These are phyloP conservation scores for Backusella circina DNA, from an alignment of 192 early-diverging fungal genomes.

Conservation along the genomic window DNA sequence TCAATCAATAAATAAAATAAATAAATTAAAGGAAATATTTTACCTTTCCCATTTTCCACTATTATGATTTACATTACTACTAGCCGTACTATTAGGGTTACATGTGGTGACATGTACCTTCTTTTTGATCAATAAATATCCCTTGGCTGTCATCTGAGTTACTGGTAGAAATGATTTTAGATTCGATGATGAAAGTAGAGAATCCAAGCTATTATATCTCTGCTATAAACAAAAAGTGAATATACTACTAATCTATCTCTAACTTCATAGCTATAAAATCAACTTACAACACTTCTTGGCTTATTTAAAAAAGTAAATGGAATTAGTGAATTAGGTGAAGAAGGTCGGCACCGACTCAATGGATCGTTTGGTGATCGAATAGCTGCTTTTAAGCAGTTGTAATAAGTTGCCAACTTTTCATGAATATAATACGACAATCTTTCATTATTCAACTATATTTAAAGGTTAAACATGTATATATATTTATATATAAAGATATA, in stretches of 20 bases:
- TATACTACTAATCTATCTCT: background rate
- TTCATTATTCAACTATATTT: slow-evolving; percentile 7
- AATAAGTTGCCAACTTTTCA: slow-evolving; percentile 14
- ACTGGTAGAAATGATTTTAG: background rate
- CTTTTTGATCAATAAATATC: slow-evolving; percentile 13
- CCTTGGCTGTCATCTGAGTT: slow-evolving; percentile 1
- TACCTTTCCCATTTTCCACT: slow-evolving; percentile 12
- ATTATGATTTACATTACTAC: slow-evolving; percentile 6
- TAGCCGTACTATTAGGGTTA: background rate
- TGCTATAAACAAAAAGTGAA: slow-evolving; percentile 6
- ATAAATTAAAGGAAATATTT: too few relatives aligned
- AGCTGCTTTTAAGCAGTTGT: background rate
- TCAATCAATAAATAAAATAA: background rate
- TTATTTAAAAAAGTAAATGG: slow-evolving; percentile 21
- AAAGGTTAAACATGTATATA: background rate
- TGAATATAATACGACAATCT: slow-evolving; percentile 21
- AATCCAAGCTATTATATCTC: slow-evolving; percentile 20
- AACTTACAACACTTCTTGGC: slow-evolving; percentile 14
- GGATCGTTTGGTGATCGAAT: background rate
- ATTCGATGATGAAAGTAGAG: background rate
- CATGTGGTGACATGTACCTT: background rate
- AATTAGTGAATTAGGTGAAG: slow-evolving; percentile 17
- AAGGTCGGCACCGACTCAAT: slow-evolving; percentile 4
- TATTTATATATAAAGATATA: background rate
- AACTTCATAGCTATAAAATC: background rate